These are phyloP conservation scores for Pseudogymnoascus verrucosus DNA, from an alignment of 2,329 filamentous ascomycete species.

Conservation along the genomic window DNA sequence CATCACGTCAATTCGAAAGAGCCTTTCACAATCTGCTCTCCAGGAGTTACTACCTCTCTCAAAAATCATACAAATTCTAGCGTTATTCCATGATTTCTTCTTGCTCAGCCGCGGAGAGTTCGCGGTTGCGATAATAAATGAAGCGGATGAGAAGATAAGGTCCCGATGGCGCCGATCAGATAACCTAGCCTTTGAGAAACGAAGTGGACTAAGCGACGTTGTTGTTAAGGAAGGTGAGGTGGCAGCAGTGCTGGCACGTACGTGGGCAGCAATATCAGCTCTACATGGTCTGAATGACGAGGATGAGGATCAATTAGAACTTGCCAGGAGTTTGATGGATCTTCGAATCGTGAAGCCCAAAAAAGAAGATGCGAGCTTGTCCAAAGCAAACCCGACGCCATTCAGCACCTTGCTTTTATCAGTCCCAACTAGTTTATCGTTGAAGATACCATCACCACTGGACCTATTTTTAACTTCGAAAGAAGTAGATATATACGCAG, in stretches of 20 bases:
- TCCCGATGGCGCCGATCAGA: constrained; percentile 61
- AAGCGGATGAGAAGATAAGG: constrained; percentile 74
- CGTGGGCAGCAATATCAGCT: constrained; percentile 73
- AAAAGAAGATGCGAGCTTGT: constrained; percentile 29
- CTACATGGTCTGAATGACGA: constrained; percentile 62
- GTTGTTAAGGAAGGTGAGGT: constrained; percentile 83
- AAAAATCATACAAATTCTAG: constrained; percentile 68
- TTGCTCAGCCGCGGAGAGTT: constrained; percentile 86
- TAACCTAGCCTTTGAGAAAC: constrained; percentile 48
- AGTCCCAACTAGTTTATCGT: constrained; percentile 59
- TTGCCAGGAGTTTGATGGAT: constrained; percentile 68
- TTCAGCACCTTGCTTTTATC: constrained; percentile 82
- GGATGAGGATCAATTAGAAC: constrained; percentile 69
- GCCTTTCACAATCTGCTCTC: constrained; percentile 74
- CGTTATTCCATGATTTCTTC: constrained; percentile 77
- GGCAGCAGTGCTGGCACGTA: constrained; percentile 63
- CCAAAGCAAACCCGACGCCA: constrained; percentile 28
- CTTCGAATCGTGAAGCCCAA: constrained; percentile 51
- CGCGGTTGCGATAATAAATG: constrained; percentile 73
- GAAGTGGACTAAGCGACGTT: constrained; percentile 53
- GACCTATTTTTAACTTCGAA: constrained; percentile 76
- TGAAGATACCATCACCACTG: constrained; percentile 69
- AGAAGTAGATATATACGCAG: constrained; percentile 72
- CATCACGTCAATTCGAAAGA: constrained; percentile 68
- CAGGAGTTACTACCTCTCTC: constrained; percentile 72